Base-by-base conservation (phyloP, 1,284 basidiomycete genomes). In the Malassezia psittaci region DNA sequence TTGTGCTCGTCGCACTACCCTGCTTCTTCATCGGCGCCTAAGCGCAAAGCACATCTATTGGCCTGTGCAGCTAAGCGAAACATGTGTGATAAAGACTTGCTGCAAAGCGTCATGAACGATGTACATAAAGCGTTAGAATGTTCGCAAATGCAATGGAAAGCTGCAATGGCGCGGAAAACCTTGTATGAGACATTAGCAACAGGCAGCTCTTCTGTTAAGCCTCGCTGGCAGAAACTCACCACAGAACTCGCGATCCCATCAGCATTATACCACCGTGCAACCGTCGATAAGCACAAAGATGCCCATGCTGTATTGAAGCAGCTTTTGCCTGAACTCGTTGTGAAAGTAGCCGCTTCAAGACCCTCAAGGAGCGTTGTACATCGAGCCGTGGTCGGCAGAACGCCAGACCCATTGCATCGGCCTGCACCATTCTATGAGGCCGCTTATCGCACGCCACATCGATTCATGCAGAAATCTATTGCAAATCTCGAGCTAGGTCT, bases 1-100 rank as follows among this genome's bases (percentile, higher is more conserved):
- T 1, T 56, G 21, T 56, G 54, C 32, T 29, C 16, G 11, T 42
- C 48, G 35, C 41, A 51, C 38, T 51, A 51, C 33, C 34, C 41
- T 32, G 33, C 42, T 5, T 36, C 42, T 6, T 38, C 47, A 9
- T 39, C 19, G 10, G 49, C 44, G 6, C 15, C 43, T 16, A 57
- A 52, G 37, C 48, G 54, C 9, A 43, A 45, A 16, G n/a, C 10
- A 16, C 54, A 57, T 38, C 18, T 57, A n/a, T 38, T 43, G 15
- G 44, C 16, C 11, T 57, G 54, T 39, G 49, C 54, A 6, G 34
- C 19, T 10, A 12, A 29, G 15, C 24, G 13, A 2, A 38, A 29
- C 16, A n/a, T 50, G 13, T 8, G 33, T 16, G 33, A 35, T 12
- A 11, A n/a, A 10, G 13, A 4, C 6, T 13, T 47, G 32, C 29